Evolutionary conservation across 2,329 filamentous ascomycete species (phyloP).

Genomic region (Tolypocladium cylindrosporum): DNA sequence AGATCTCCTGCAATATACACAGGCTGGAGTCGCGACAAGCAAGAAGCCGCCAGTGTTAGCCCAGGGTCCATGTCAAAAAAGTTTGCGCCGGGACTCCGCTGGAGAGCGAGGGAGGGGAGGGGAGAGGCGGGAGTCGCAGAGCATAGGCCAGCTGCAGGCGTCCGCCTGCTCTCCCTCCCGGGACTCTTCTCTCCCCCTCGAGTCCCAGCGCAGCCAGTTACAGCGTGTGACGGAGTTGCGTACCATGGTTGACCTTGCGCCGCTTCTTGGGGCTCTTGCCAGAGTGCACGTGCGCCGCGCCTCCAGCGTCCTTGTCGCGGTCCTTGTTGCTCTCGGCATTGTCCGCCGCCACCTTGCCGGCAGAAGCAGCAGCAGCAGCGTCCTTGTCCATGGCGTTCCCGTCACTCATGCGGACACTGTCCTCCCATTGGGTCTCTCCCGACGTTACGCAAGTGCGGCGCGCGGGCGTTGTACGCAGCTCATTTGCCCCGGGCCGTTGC

Average conservation of each 20-base stretch:
- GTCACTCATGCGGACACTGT: slow-evolving; percentile 18
- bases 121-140: background rate
- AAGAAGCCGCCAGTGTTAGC: slow-evolving; percentile 1
- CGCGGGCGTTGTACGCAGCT: background rate
- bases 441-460: slow-evolving; percentile 7
- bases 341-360: slow-evolving; percentile 13
- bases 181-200: background rate
- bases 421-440: slow-evolving; percentile 20
- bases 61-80: background rate
- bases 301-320: slow-evolving; percentile 9
- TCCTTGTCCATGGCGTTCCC: slow-evolving; percentile 22
- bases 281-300: background rate
- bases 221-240: slow-evolving; percentile 22
- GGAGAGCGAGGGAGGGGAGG: slow-evolving; percentile 7
- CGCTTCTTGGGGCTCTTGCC: slow-evolving; percentile 66
- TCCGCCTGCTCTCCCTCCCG: background rate
- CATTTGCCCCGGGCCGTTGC: slow-evolving; percentile 4
- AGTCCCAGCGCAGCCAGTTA: background rate
- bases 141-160: background rate
- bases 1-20: slow-evolving; percentile 83
- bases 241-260: slow-evolving; percentile 85
- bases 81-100: background rate
- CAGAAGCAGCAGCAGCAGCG: slow-evolving; percentile 16
- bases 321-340: slow-evolving; percentile 21
- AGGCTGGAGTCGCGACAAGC: slow-evolving; percentile 41